Conservation (phyloP, 495 filamentous ascomycete species). For the Podospora didyma region DNA sequence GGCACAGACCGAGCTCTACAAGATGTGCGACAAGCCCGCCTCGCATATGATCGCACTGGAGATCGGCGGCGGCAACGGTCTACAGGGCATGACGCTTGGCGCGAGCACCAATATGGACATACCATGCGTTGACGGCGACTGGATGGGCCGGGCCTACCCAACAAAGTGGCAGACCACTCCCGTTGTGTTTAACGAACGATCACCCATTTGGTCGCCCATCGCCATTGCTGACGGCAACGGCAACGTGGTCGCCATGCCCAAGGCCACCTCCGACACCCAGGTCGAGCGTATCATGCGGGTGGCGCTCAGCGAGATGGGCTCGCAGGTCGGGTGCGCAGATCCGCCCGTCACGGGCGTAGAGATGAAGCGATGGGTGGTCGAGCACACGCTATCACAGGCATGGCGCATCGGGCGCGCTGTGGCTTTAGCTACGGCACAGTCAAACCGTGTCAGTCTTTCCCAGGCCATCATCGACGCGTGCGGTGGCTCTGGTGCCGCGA, state of each 20-base stretch:
- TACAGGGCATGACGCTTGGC: slow-evolving; percentile 51
- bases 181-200: slow-evolving; percentile 47
- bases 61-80: slow-evolving; percentile 53
- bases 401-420: slow-evolving; percentile 56
- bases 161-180: slow-evolving; percentile 55
- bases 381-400: slow-evolving; percentile 47
- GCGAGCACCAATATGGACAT: slow-evolving; percentile 45
- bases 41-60: slow-evolving; percentile 47
- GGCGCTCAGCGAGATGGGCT: slow-evolving; percentile 45
- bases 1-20: slow-evolving; percentile 44
- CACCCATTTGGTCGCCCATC: slow-evolving; percentile 40
- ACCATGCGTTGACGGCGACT: slow-evolving; percentile 52
- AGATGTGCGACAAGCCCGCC: slow-evolving; percentile 22
- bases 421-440: slow-evolving; percentile 41
- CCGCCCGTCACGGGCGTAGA: slow-evolving; percentile 38
- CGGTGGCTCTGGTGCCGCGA: slow-evolving; percentile 47
- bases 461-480: slow-evolving; percentile 55
- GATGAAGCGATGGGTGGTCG: slow-evolving; percentile 47
- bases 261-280: slow-evolving; percentile 33
- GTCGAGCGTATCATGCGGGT: slow-evolving; percentile 40
- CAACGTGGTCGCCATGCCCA: slow-evolving; percentile 41
- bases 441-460: slow-evolving; percentile 46
- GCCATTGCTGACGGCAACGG: slow-evolving; percentile 50
- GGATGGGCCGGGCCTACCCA: slow-evolving; percentile 56
- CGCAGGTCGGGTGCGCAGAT: slow-evolving; percentile 43